phyloP scores from a whole-genome alignment of 2,329 filamentous ascomycete genomes.

The Exophiala phaeomuriformis region DNA sequence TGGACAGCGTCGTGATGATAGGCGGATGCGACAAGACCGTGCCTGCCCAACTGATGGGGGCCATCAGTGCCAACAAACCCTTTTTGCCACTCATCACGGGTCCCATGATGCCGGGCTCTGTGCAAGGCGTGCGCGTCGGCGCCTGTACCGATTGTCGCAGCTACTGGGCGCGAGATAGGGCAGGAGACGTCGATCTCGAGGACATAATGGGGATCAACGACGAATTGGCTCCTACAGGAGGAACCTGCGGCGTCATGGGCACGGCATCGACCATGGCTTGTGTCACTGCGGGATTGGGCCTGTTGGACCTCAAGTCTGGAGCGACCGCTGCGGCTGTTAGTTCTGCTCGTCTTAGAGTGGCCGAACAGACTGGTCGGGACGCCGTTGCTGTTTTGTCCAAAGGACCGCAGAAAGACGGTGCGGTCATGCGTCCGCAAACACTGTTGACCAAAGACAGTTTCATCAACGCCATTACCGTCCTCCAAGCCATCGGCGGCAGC shows the following conservation, averaged over 20 bases:
- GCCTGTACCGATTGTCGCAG: constrained; percentile 69
- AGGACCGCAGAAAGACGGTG: constrained; percentile 30
- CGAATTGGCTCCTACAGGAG: constrained; percentile 59
- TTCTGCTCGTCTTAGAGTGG: constrained; percentile 45
- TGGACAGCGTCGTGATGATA: constrained; percentile 61
- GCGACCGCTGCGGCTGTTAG: constrained; percentile 50
- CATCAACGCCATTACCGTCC: constrained; percentile 50
- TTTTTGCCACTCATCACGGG: constrained; percentile 62
- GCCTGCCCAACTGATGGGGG: constrained; percentile 68
- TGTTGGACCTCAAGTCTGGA: constrained; percentile 46
- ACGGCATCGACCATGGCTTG: constrained; percentile 54
- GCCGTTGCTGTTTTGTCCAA: constrained; percentile 41
- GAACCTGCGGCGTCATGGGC: constrained; percentile 53
- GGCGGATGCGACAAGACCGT: constrained; percentile 70
- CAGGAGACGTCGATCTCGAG: constrained; percentile 60
- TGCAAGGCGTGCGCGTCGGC: constrained; percentile 55
- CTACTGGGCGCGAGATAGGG: constrained; percentile 68
- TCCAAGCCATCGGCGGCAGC: constrained; percentile 51
- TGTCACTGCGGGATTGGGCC: constrained; percentile 45
- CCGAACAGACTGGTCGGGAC: constrained; percentile 47
- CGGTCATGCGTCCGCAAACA: constrained; percentile 42
- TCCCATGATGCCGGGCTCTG: constrained; percentile 66
- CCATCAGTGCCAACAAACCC: constrained; percentile 66
- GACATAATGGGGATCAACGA: constrained; percentile 65
- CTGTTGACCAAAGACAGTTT: constrained; percentile 51